These are phyloP conservation scores for Cyberlindnera suaveolens DNA, from an alignment of 805 yeast species.

Conservation along the genomic window DNA sequence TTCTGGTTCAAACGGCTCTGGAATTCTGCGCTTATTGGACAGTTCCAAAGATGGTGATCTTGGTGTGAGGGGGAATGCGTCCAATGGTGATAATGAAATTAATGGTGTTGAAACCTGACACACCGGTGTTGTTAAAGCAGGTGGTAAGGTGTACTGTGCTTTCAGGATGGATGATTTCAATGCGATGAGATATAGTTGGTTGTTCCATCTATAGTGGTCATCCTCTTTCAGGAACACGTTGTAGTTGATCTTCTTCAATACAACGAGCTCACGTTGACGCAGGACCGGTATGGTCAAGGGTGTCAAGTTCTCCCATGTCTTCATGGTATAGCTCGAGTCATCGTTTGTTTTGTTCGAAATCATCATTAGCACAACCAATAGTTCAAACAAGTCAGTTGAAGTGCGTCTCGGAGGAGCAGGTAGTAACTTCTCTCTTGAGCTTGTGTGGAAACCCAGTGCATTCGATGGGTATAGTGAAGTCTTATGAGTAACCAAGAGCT, in stretches of 20 bases:
- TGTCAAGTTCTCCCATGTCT: conserved; percentile 38
- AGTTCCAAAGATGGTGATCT: conserved; percentile 16
- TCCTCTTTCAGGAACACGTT: conserved; percentile 17
- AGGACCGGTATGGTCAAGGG: conserved; percentile 9
- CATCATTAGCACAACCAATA: conserved; percentile 28
- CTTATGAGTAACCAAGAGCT: conserved; percentile 12
- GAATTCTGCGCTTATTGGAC: background rate
- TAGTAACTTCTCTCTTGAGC: conserved; percentile 10
- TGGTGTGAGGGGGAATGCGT: conserved; percentile 18
- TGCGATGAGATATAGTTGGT: conserved; percentile 1
- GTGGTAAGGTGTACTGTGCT: background rate
- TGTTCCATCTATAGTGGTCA: conserved; percentile 8
- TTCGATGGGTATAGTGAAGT: conserved; percentile 2
- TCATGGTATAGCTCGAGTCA: conserved; percentile 44
- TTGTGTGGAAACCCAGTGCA: background rate
- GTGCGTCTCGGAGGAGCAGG: conserved; percentile 3
- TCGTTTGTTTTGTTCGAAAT: conserved; percentile 40
- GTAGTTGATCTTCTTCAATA: conserved; percentile 18
- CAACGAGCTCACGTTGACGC: conserved; percentile 14
- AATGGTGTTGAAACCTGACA: background rate
- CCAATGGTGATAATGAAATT: conserved; percentile 1
- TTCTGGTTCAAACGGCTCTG: background rate
- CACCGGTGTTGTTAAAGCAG: background rate
- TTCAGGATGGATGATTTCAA: background rate
- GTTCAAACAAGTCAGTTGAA: conserved; percentile 10